Conservation (phyloP, 306 rosid genomes). For the Purshia tridentata region DNA sequence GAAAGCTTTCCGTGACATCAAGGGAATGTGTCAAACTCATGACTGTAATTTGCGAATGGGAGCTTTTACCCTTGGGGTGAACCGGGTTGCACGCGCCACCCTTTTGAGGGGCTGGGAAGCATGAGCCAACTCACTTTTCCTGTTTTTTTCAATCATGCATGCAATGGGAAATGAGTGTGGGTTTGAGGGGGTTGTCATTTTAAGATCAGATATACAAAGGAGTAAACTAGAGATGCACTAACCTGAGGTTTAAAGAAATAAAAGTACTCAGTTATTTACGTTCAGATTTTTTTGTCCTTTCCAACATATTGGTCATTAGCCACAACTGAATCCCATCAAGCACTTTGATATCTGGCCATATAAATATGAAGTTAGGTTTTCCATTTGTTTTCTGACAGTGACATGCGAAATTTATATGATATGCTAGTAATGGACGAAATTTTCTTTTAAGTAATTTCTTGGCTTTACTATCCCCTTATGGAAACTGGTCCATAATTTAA, state of each 20-base stretch:
- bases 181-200: not conserved
- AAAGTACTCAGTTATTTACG: not conserved
- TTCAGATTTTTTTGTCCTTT: not conserved
- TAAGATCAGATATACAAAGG: not conserved
- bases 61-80: slow-evolving; percentile 67
- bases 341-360: not conserved
- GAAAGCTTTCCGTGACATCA: slow-evolving; percentile 55
- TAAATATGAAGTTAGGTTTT: too few species aligned
- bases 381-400: too few species aligned
- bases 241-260: not conserved
- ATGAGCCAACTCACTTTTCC: slow-evolving; percentile 24
- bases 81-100: slow-evolving; percentile 74
- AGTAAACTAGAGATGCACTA: not conserved
- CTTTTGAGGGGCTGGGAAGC: slow-evolving; percentile 75
- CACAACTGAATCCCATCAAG: not conserved
- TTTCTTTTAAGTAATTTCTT: not conserved
- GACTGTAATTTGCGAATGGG: slow-evolving; percentile 69
- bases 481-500: not conserved
- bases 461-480: not conserved
- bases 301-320: not conserved
- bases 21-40: slow-evolving; percentile 61
- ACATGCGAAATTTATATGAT: not conserved
- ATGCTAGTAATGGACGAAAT: not conserved
- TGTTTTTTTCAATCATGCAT: not conserved
- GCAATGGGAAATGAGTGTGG: not conserved